Evolutionary conservation across 768 basidiomycete species (phyloP).

Genomic region (Boletus subparvulus): DNA sequence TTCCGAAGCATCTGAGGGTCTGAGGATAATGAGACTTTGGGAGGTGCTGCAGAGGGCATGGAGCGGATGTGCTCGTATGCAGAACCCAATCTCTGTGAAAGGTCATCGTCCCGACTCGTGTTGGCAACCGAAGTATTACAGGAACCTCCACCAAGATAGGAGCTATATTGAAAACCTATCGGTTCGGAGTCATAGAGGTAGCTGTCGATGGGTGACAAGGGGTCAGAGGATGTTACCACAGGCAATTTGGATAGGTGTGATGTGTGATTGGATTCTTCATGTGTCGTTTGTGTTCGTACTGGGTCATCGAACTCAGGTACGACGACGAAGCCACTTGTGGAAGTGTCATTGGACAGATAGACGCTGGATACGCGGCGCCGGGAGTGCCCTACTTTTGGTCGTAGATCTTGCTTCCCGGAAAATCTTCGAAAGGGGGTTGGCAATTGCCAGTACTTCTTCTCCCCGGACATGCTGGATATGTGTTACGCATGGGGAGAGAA

Average conservation of each 20-base stretch:
- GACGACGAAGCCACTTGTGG: slow-evolving; percentile 15
- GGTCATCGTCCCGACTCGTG: slow-evolving; percentile 15
- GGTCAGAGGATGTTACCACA: not conserved
- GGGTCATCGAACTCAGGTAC: slow-evolving; percentile 28
- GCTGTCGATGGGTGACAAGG: not conserved
- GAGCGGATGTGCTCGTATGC: slow-evolving; percentile 27
- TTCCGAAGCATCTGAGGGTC: slow-evolving; percentile 29
- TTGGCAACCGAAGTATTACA: not conserved
- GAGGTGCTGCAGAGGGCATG: slow-evolving; percentile 18
- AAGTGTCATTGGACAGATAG: slow-evolving; percentile 20
- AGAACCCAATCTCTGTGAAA: slow-evolving; percentile 19
- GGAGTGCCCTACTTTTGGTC: slow-evolving; percentile 3
- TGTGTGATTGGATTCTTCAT: not conserved
- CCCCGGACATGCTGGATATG: slow-evolving; percentile 19
- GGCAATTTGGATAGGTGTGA: not conserved
- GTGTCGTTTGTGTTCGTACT: not conserved
- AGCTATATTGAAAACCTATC: not conserved
- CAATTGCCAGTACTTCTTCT: slow-evolving; percentile 29
- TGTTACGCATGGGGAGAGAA: slow-evolving; percentile 9
- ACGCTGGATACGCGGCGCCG: slow-evolving; percentile 18
- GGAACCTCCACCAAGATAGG: not conserved
- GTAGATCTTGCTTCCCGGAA: slow-evolving; percentile 8
- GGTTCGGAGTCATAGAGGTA: not conserved
- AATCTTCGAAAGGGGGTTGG: slow-evolving; percentile 22
- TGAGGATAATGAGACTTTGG: slow-evolving; percentile 13